Percentiles rank a stretch among this genome's conserved stretches.
Evolutionary conservation across 2,329 filamentous ascomycete species (phyloP).

Genomic region (Bipolaris gigantea): DNA sequence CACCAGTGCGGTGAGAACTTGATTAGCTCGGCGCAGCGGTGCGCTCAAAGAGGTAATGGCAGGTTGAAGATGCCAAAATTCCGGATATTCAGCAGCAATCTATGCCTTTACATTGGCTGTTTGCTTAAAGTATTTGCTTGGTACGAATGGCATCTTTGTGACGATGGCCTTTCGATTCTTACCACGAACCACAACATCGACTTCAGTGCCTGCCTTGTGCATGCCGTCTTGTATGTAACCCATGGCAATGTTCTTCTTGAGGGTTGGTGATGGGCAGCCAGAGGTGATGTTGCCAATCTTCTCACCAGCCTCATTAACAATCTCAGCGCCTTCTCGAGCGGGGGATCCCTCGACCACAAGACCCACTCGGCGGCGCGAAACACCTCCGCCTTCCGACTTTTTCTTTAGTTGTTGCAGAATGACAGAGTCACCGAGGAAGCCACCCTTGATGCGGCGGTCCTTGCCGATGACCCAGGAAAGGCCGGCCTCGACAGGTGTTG

Average conservation of each 20-base stretch:
- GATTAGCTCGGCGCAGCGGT: neutral
- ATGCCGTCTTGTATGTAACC: slow-evolving; percentile 80
- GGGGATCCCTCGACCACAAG: slow-evolving; percentile 83
- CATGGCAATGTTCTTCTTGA: slow-evolving; percentile 95
- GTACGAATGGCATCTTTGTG: slow-evolving; percentile 86
- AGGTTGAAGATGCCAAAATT: neutral
- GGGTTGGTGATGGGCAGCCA: slow-evolving; percentile 82
- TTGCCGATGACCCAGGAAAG: slow-evolving; percentile 84
- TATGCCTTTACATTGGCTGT: slow-evolving; percentile 31
- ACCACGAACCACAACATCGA: slow-evolving; percentile 76
- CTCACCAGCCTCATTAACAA: slow-evolving; percentile 66
- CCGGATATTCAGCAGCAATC: neutral
- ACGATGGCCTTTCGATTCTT: slow-evolving; percentile 74
- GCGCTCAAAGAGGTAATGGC: neutral
- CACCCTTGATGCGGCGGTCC: slow-evolving; percentile 67
- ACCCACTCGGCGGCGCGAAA: slow-evolving; percentile 74
- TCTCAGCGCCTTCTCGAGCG: slow-evolving; percentile 83
- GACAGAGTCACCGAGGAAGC: slow-evolving; percentile 82
- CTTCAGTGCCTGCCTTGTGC: slow-evolving; percentile 82
- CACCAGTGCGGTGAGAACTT: neutral
- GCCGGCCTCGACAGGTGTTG: slow-evolving; percentile 67
- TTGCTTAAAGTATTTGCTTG: slow-evolving; percentile 69
- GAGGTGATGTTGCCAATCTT: slow-evolving; percentile 82
- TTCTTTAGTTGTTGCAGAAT: slow-evolving; percentile 78
- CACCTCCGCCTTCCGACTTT: slow-evolving; percentile 71